Evolutionary conservation across 768 basidiomycete species (phyloP).

Genomic region (Gyrodon lividus): DNA sequence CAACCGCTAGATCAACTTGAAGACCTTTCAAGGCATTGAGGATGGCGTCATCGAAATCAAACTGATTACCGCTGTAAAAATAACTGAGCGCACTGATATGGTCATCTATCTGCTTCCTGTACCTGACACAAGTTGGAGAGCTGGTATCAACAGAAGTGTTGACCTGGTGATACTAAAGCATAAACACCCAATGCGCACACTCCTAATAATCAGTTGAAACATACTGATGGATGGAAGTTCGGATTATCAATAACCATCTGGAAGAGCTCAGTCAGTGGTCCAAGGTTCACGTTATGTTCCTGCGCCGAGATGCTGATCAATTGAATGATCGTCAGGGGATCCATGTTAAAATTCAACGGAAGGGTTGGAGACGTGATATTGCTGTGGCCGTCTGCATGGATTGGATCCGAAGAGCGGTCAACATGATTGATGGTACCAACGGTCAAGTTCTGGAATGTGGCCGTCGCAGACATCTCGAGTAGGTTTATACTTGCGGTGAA

Average conservation of each 20-base stretch:
- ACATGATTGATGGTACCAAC: slow-evolving; percentile 59
- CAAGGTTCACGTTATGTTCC: slow-evolving; percentile 57
- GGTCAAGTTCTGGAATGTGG: slow-evolving; percentile 51
- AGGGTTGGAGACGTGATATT: slow-evolving; percentile 55
- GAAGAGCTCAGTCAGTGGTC: slow-evolving; percentile 55
- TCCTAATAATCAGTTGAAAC: background rate
- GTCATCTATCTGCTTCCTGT: slow-evolving; percentile 2
- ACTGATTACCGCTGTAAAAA: slow-evolving; percentile 57
- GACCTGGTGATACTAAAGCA: slow-evolving; percentile 36
- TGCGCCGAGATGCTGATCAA: slow-evolving; percentile 51
- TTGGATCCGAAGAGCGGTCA: slow-evolving; percentile 54
- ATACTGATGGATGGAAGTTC: slow-evolving; percentile 49
- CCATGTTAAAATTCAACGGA: slow-evolving; percentile 62
- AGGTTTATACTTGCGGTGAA: slow-evolving; percentile 74
- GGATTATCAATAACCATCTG: slow-evolving; percentile 52
- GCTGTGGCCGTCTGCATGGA: slow-evolving; percentile 58
- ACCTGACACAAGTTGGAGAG: slow-evolving; percentile 60
- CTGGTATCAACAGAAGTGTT: slow-evolving; percentile 52
- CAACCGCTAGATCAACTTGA: slow-evolving; percentile 54
- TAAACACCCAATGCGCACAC: background rate
- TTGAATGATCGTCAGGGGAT: slow-evolving; percentile 60
- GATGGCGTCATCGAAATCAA: slow-evolving; percentile 59
- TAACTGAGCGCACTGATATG: slow-evolving; percentile 3
- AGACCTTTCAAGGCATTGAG: slow-evolving; percentile 60
- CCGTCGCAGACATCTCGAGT: slow-evolving; percentile 51